Conservation (phyloP, 192 early-diverging fungal species). For the Coemansia sp. region DNA sequence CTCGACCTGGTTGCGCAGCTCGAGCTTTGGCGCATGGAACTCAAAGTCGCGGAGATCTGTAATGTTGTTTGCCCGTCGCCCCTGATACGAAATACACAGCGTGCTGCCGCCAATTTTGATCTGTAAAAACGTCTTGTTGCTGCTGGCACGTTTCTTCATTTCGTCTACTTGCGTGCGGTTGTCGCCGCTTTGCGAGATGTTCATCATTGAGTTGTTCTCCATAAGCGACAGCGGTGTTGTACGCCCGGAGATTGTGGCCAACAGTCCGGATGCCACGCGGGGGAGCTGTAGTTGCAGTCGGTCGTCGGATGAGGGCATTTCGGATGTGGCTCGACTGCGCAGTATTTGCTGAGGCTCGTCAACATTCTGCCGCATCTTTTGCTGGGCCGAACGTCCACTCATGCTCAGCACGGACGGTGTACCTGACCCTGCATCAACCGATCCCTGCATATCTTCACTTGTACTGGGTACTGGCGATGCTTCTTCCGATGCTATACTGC, state of each 20-base stretch:
- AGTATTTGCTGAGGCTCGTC: constrained; percentile 2
- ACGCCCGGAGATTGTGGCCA: constrained; percentile 31
- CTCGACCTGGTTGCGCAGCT: constrained; percentile 55
- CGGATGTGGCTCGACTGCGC: constrained; percentile 5
- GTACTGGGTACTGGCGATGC: not conserved
- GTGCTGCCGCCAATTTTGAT: constrained; percentile 84
- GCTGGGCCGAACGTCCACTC: not conserved
- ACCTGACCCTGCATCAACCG: not conserved
- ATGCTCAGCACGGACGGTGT: not conserved
- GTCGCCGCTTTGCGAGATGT: constrained; percentile 32
- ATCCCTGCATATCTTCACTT: not conserved
- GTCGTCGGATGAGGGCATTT: not conserved
- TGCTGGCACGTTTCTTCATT: constrained; percentile 83
- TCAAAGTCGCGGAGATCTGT: constrained; percentile 55
- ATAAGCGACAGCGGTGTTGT: constrained; percentile 30
- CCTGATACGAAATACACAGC: constrained; percentile 85
- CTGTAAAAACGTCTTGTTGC: constrained; percentile 87
- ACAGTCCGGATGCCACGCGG: constrained; percentile 18
- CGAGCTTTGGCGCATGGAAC: constrained; percentile 50
- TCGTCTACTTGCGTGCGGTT: constrained; percentile 62
- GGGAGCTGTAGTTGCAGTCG: constrained; percentile 10
- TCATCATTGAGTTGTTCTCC: constrained; percentile 39
- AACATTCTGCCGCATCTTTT: not conserved
- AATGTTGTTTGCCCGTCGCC: constrained; percentile 54
- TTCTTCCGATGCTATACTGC: constrained; percentile 10